Percentiles rank a stretch among this genome's conserved stretches.
These are phyloP conservation scores for Ceratonia siliqua DNA, from an alignment of 306 rosid species.

Conservation along the genomic window DNA sequence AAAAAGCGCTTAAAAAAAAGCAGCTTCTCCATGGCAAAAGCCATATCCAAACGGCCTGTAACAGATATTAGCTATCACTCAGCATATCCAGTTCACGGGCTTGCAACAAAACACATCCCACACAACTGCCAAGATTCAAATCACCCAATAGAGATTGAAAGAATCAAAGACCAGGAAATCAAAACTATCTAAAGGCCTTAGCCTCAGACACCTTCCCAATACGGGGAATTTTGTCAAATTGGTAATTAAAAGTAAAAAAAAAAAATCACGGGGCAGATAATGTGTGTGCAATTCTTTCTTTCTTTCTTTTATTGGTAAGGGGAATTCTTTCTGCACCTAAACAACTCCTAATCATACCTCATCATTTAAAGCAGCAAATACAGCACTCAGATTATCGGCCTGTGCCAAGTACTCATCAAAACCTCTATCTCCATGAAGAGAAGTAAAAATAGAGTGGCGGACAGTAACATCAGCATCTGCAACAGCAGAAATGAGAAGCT, in stretches of 20 bases:
- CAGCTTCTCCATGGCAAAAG: too few species aligned
- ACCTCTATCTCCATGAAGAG: constrained; percentile 85
- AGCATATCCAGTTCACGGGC: constrained; percentile 13
- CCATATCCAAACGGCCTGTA: too few species aligned
- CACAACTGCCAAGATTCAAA: constrained; percentile 2
- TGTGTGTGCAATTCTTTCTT: not conserved
- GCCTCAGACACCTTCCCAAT: constrained; percentile 10
- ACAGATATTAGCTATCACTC: constrained; percentile 3
- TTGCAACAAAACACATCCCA: constrained; percentile 11
- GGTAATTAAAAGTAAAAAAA: too few species aligned
- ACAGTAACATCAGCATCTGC: constrained; percentile 96
- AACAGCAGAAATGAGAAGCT: constrained; percentile 95
- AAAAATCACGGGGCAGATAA: not conserved
- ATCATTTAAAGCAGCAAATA: constrained; percentile 92
- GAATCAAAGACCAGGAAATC: constrained; percentile 17
- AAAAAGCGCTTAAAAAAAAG: too few species aligned
- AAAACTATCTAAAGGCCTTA: not conserved
- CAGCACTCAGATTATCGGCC: constrained; percentile 91
- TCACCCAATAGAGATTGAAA: constrained; percentile 12
- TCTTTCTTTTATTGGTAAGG: not conserved
- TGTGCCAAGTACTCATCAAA: constrained; percentile 97
- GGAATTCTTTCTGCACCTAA: not conserved
- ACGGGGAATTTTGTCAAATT: not conserved
- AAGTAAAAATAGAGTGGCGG: constrained; percentile 88
- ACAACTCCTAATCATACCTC: constrained; percentile 52